Evolutionary conservation across 352 stramenopile species (phyloP).

Genomic region (Halophytophthora polymorphica): DNA sequence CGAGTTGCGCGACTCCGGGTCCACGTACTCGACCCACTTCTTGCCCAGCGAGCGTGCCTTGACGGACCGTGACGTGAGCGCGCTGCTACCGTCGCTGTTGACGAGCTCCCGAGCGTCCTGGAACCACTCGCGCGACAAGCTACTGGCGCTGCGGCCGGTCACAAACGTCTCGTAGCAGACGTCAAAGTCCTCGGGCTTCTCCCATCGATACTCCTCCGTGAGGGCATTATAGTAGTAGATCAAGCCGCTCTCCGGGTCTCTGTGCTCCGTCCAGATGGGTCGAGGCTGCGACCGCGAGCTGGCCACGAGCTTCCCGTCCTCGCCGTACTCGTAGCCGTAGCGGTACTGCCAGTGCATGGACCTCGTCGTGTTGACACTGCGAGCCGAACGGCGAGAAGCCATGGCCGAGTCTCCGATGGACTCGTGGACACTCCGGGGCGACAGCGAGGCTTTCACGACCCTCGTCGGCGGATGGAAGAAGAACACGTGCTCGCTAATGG

Average conservation of each 20-base stretch:
- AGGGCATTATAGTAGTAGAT: slow-evolving; percentile 73
- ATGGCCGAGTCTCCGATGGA: slow-evolving; percentile 21
- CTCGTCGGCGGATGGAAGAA: slow-evolving; percentile 58
- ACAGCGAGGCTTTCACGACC: slow-evolving; percentile 51
- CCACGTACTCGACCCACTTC: slow-evolving; percentile 84
- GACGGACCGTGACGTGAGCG: slow-evolving; percentile 28
- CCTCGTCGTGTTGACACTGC: slow-evolving; percentile 25
- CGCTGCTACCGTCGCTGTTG: slow-evolving; percentile 15
- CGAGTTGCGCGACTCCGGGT: slow-evolving; percentile 73
- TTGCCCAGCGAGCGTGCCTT: slow-evolving; percentile 48
- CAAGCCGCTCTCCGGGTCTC: slow-evolving; percentile 40
- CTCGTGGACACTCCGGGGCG: slow-evolving; percentile 47
- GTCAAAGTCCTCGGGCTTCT: slow-evolving; percentile 62
- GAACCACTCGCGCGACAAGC: slow-evolving; percentile 69
- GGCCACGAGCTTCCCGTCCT: slow-evolving; percentile 30
- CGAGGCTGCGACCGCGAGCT: slow-evolving; percentile 23
- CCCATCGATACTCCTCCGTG: slow-evolving; percentile 77
- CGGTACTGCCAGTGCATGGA: slow-evolving; percentile 73
- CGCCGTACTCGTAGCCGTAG: slow-evolving; percentile 68
- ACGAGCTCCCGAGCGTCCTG: slow-evolving; percentile 23
- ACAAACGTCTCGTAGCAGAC: slow-evolving; percentile 46
- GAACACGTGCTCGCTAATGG: slow-evolving; percentile 58
- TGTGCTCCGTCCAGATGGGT: slow-evolving; percentile 65
- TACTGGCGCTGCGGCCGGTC: slow-evolving; percentile 30
- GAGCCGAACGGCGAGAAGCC: slow-evolving; percentile 19